phyloP scores from a whole-genome alignment of 495 filamentous ascomycete species.

The Aspergillus bertholletiae region DNA sequence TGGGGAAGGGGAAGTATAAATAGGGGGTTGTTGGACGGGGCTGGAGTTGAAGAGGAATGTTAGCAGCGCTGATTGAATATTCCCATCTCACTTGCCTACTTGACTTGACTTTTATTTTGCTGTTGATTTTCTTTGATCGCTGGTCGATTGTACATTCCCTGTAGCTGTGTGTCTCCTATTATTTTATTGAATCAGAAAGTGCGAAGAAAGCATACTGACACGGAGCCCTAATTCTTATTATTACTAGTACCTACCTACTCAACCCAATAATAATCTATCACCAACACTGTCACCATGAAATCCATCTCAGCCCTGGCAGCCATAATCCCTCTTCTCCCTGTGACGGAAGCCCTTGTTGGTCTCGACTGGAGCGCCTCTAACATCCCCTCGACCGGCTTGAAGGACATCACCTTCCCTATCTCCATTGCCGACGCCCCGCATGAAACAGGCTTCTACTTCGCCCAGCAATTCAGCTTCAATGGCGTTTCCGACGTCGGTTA shows the following conservation, averaged over 20 bases:
- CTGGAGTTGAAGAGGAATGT: background rate
- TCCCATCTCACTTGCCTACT: background rate
- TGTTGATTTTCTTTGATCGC: background rate
- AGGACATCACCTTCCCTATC: slow-evolving; percentile 28
- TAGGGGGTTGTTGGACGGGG: background rate
- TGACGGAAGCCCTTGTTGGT: slow-evolving; percentile 17
- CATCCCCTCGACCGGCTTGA: slow-evolving; percentile 11
- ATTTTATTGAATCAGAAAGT: background rate
- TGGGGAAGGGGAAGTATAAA: background rate
- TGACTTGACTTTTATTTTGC: no score
- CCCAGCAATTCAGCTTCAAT: slow-evolving; percentile 25
- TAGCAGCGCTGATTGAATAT: background rate
- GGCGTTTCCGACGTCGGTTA: slow-evolving; percentile 21
- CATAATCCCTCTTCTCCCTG: slow-evolving; percentile 9
- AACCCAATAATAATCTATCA: background rate
- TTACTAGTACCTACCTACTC: no score
- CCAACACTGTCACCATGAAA: slow-evolving; percentile 14
- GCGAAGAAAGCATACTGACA: no score
- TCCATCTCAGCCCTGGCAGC: slow-evolving; percentile 5
- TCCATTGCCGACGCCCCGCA: slow-evolving; percentile 21
- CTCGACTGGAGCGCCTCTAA: slow-evolving; percentile 16
- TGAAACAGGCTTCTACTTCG: slow-evolving; percentile 24
- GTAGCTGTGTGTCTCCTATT: background rate
- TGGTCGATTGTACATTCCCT: background rate
- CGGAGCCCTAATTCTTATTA: no score